A percentile compares a stretch with the other conserved stretches of the same genome.
These are phyloP conservation scores for Diaporthe australafricana DNA, from an alignment of 2,329 filamentous ascomycete species.

Conservation along the genomic window DNA sequence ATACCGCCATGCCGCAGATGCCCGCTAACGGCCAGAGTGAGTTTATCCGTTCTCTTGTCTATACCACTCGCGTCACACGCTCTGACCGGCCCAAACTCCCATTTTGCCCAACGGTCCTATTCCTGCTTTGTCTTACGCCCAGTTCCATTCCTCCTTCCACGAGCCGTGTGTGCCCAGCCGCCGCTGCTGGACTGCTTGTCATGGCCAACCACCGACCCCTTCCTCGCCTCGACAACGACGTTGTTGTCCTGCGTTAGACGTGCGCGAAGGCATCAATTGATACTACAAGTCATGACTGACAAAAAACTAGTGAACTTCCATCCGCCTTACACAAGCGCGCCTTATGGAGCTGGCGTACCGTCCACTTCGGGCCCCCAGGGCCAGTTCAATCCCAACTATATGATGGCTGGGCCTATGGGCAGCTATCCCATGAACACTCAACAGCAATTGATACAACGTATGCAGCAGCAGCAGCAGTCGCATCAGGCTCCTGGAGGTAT, in stretches of 20 bases:
- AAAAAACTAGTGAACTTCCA: conserved; percentile 65
- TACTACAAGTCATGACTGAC: conserved; percentile 28
- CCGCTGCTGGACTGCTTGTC: not conserved
- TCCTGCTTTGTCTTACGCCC: conserved; percentile 35
- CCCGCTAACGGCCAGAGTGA: conserved; percentile 70
- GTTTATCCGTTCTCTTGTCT: conserved; percentile 49
- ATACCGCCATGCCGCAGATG: conserved; percentile 69
- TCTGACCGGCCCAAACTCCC: conserved; percentile 14
- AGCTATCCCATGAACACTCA: conserved; percentile 66
- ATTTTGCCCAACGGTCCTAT: conserved; percentile 30
- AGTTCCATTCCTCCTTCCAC: not conserved
- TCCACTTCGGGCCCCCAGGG: conserved; percentile 61
- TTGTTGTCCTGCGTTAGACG: not conserved
- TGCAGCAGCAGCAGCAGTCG: conserved; percentile 36
- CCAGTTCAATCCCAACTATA: conserved; percentile 63
- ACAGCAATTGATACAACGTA: conserved; percentile 50
- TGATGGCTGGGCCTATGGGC: conserved; percentile 66
- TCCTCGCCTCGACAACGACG: not conserved
- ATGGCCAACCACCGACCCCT: not conserved
- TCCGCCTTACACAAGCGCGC: conserved; percentile 67
- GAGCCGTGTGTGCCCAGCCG: not conserved
- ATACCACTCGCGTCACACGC: conserved; percentile 34
- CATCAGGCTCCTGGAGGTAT: conserved; percentile 40
- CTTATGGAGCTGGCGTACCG: conserved; percentile 66
- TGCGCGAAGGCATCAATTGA: not conserved